Base-by-base conservation (phyloP, 164 flowering plant genomes). In the Chimonanthus praecox region DNA sequence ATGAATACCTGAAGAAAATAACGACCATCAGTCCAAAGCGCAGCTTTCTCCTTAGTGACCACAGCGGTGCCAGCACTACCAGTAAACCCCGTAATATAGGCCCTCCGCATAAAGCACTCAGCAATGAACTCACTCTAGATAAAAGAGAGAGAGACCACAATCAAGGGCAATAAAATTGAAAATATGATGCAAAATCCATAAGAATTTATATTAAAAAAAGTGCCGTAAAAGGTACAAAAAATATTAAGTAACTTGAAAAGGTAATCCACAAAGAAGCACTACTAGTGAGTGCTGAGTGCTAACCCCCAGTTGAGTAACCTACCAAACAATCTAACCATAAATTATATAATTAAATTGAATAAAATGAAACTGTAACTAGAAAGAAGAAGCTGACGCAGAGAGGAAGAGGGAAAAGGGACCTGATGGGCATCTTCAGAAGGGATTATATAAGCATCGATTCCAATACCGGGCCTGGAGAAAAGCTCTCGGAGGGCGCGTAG, bases 391-490 rank as follows among this genome's bases (percentile, higher is more conserved):
- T 10, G 60, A 54, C 11, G n/a, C 16, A 10, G 16, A 5, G 18
- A 3, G 66, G 21, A 33, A 33, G 11, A 18, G 61, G 18, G 16
- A 60, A 58, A 13, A 7, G 5, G 49, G 58, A 92, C 98, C 95
- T 94, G 99, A 78, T 95, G 99, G 72, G 99, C 97, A 65, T 95
- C 98, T 76, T 93, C 97, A 60, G 99, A 95, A 75, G 99, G 99
- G 47, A 95, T 84, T 51, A 95, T 84, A 78, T 93, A 95, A 4
- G 99, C 99, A 58, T 95, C 98, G 67, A 95, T 85, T 3, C 83
- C 88, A 49, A 93, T 78, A 43, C 86, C 89, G 4, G 97, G 98
- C 75, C 75, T 88, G n/a, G 86, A 64, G 71, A 95, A 93, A 48
- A 89, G 82, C 82, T 85, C 84, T 0, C 98, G 82, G 7, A 95